Evolutionary conservation across 2,329 filamentous ascomycete genomes (phyloP).

Genomic region (Venturiaceae sp.): DNA sequence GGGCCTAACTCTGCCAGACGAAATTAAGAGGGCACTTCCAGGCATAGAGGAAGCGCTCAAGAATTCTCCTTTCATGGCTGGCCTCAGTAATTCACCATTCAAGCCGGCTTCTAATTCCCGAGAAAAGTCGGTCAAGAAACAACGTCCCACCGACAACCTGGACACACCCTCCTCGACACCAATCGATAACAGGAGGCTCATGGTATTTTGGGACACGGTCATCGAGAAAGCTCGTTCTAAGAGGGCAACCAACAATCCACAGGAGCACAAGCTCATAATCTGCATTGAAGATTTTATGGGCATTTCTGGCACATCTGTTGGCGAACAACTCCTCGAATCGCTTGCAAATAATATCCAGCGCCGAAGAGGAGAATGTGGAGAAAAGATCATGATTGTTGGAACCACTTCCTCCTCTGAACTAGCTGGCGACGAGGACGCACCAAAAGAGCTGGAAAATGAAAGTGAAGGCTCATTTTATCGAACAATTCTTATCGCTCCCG

Average conservation of each 20-base stretch:
- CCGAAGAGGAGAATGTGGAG: constrained; percentile 57
- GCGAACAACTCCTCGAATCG: constrained; percentile 57
- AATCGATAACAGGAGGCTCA: not conserved
- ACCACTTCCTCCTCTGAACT: constrained; percentile 53
- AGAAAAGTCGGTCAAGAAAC: not conserved
- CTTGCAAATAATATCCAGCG: constrained; percentile 64
- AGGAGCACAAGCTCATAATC: constrained; percentile 51
- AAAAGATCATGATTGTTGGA: constrained; percentile 69
- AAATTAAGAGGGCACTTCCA: too few relatives aligned
- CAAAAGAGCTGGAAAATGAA: constrained; percentile 29
- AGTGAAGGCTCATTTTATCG: constrained; percentile 38
- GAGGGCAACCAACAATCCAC: constrained; percentile 14
- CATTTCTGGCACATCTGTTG: constrained; percentile 59
- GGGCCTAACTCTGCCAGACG: too few relatives aligned
- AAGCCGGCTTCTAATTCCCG: constrained; percentile 14
- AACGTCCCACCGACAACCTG: not conserved
- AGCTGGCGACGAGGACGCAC: constrained; percentile 6
- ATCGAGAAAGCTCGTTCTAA: not conserved
- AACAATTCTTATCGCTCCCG: constrained; percentile 45
- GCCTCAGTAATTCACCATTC: too few relatives aligned
- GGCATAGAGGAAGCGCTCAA: too few relatives aligned
- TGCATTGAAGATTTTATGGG: constrained; percentile 77
- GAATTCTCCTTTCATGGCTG: too few relatives aligned
- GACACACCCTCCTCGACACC: not conserved
- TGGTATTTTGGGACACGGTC: not conserved